A percentile compares a stretch with the other conserved stretches of the same genome.
phyloP scores from a whole-genome alignment of 768 basidiomycete genomes.

The Pisolithus marmoratus region DNA sequence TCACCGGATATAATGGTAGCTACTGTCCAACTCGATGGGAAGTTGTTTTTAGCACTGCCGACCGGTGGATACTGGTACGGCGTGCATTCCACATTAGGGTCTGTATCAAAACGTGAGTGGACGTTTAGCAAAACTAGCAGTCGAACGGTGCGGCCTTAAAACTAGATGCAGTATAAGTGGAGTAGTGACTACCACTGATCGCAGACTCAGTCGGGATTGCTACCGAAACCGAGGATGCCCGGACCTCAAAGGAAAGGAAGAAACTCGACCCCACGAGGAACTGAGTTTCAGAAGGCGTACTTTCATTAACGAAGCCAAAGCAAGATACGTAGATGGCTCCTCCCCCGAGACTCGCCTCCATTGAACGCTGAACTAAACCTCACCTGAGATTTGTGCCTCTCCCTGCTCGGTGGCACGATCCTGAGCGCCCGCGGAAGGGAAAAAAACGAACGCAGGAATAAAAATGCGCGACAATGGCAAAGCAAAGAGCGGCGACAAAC shows the following conservation, averaged over 20 bases:
- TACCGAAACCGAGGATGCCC: too few relatives aligned
- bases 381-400: slow-evolving; percentile 31
- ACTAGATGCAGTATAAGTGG: neutral
- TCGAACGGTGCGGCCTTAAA: neutral
- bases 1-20: slow-evolving; percentile 38
- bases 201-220: too few relatives aligned
- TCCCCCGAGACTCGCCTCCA: too few relatives aligned
- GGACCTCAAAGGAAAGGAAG: too few relatives aligned
- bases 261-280: too few relatives aligned
- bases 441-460: neutral
- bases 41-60: slow-evolving; percentile 22
- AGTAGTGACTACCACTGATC: too few relatives aligned
- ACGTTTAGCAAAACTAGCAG: neutral
- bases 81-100: slow-evolving; percentile 32
- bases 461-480: neutral
- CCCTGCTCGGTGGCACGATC: slow-evolving; percentile 27
- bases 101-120: slow-evolving; percentile 13
- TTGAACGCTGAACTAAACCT: slow-evolving; percentile 1
- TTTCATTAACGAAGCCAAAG: too few relatives aligned
- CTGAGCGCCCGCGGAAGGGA: slow-evolving; percentile 8
- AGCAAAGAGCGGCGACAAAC: slow-evolving; percentile 4
- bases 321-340: too few relatives aligned
- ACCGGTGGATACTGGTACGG: slow-evolving; percentile 36
- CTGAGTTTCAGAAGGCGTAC: too few relatives aligned
- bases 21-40: slow-evolving; percentile 36